A percentile compares a stretch with the other conserved stretches of the same genome.
Conservation (phyloP, 352 stramenopile species). For the Hyaloperonospora arabidopsidis region DNA sequence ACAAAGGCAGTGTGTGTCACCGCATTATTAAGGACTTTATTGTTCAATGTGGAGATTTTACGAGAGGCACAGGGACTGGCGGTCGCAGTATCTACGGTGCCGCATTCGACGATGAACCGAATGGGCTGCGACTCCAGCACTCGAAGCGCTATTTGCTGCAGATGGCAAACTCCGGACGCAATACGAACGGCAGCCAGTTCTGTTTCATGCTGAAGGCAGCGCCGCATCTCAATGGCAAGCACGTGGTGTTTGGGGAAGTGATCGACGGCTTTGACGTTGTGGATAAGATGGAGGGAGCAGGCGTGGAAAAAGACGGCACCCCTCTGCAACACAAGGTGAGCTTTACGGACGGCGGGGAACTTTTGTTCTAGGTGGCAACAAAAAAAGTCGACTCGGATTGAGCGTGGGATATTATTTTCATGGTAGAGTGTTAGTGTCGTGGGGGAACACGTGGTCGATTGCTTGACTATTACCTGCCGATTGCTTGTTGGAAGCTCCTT, state of each 20-base stretch:
- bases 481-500: not conserved
- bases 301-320: constrained; percentile 53
- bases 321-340: constrained; percentile 66
- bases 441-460: constrained; percentile 6
- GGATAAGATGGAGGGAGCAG: constrained; percentile 72
- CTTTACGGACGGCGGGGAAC: constrained; percentile 65
- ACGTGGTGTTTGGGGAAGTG: constrained; percentile 83
- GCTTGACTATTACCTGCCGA: constrained; percentile 11
- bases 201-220: constrained; percentile 92
- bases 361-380: constrained; percentile 30
- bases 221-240: constrained; percentile 72
- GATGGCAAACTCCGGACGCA: constrained; percentile 96
- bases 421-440: no score
- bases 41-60: constrained; percentile 95
- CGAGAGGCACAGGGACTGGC: constrained; percentile 88
- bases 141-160: constrained; percentile 80
- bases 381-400: not conserved
- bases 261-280: constrained; percentile 78
- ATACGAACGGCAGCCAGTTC: constrained; percentile 99
- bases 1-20: constrained; percentile 96
- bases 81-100: constrained; percentile 95
- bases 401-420: no score
- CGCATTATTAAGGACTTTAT: constrained; percentile 98
- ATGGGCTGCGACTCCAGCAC: constrained; percentile 66
- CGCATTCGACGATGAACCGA: constrained; percentile 98